Evolutionary conservation across 2,329 filamentous ascomycete species (phyloP), one percentile per base, ranked within the genome.

Genomic region (Tolypocladium paradoxum): DNA sequence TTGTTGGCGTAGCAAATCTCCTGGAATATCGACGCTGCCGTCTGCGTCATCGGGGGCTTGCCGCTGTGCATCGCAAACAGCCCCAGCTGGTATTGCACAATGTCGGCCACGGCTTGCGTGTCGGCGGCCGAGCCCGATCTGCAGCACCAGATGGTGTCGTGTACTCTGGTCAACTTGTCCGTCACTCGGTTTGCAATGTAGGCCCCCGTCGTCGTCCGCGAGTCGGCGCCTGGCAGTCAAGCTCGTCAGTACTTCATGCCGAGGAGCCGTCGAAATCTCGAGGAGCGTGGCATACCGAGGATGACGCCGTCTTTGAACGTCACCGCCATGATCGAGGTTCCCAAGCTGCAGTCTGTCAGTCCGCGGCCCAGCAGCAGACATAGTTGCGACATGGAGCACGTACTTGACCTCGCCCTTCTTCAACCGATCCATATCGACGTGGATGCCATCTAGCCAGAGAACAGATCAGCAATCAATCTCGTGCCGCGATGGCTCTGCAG

Each of bases 141-240:
- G 77, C 93, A 99, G 77, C 93, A 99, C 93, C 93, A 99, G 73
- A 99, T 97, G 55, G 92, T 97, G 73, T 99, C 93, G 75, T 95
- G 88, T 56, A 99, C 92, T 77, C 91, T 88, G 65, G 93, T 99
- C 69, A 99, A 84, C 79, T 99, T 99, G 81, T 99, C 93, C 59
- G 93, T 99, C 60, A 99, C 93, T 78, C 93, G 87, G 74, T 99
- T 99, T 64, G 93, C 93, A 68, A 99, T 97, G 80, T 97, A 99
- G 63, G 92, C 85, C 65, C 93, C 93, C 53, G 92, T 99, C 48
- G 93, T 99, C 61, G 93, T 99, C 76, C 93, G 85, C 66, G 90
- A 96, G 73, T 99, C 93, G 64, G 93, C 93, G 60, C 93, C 88
- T 84, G 54, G 18, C 29, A 48, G 48, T 20, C 16, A 27, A 14